Evolutionary conservation across 1,284 basidiomycete species (phyloP).

Genomic region (Boletus semigastroideus): DNA sequence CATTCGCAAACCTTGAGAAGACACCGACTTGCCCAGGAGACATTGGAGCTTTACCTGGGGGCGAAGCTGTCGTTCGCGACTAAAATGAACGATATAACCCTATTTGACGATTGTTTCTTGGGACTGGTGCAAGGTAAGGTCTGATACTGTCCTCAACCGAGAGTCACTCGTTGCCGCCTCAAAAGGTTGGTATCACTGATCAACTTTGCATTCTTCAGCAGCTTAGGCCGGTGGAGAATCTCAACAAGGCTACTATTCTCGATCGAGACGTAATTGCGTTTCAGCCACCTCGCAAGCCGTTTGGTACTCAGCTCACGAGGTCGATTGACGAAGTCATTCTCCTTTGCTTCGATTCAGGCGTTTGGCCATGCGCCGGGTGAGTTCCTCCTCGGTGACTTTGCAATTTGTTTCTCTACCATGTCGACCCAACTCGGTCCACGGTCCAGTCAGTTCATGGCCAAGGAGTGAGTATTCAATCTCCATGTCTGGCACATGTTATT

Average conservation of each 20-base stretch:
- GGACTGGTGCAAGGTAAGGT: no score
- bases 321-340: neutral
- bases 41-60: no score
- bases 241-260: neutral
- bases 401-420: neutral
- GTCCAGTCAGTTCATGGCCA: neutral
- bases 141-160: neutral
- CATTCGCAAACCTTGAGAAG: no score
- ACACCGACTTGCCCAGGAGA: no score
- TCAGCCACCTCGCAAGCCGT: neutral
- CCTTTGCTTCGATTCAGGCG: neutral
- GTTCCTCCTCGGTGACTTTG: neutral
- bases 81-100: no score
- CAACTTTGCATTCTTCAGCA: neutral
- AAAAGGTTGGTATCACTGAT: neutral
- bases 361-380: neutral
- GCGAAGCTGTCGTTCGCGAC: no score
- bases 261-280: neutral
- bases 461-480: neutral
- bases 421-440: neutral
- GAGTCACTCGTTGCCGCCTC: neutral
- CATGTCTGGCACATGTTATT: neutral
- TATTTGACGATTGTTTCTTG: no score
- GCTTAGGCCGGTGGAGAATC: no score
- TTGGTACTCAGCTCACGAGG: no score